These are phyloP conservation scores for Cudoniella acicularis DNA, from an alignment of 495 filamentous ascomycete genomes.

Conservation along the genomic window DNA sequence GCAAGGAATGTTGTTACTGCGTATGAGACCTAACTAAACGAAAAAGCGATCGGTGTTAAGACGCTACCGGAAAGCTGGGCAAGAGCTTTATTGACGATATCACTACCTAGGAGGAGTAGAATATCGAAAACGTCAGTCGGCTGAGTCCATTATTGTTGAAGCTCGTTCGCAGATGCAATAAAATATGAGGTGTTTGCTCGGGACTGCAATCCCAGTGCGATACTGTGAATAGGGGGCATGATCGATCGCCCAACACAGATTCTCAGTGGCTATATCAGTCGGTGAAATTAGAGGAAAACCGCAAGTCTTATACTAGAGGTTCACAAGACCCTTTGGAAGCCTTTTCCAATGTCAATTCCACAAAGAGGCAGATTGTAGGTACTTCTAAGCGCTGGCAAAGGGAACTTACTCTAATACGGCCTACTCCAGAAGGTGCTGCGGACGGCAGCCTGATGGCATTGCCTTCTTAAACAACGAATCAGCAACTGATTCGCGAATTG, in stretches of 20 bases:
- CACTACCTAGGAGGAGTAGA: slow-evolving; percentile 47
- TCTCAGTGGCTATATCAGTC: neutral
- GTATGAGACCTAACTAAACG: slow-evolving; percentile 53
- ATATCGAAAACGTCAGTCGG: slow-evolving; percentile 39
- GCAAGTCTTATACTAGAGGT: neutral
- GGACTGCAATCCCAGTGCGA: neutral
- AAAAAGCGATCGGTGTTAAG: slow-evolving; percentile 49
- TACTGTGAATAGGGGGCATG: neutral
- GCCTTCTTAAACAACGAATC: too few relatives aligned
- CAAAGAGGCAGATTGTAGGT: neutral
- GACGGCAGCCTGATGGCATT: neutral
- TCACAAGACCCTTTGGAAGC: neutral
- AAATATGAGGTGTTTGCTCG: neutral
- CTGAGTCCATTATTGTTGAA: slow-evolving; percentile 27
- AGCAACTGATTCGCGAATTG: neutral
- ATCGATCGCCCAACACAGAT: neutral
- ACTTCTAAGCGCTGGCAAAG: neutral
- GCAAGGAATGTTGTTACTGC: slow-evolving; percentile 35
- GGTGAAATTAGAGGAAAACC: neutral
- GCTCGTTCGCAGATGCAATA: neutral
- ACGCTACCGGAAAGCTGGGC: slow-evolving; percentile 38
- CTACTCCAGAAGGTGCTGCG: neutral
- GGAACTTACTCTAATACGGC: neutral
- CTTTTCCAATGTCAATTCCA: neutral
- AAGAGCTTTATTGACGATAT: slow-evolving; percentile 44